These are phyloP conservation scores for Solanum virginianum DNA, from an alignment of 257 asterid species.

Conservation along the genomic window DNA sequence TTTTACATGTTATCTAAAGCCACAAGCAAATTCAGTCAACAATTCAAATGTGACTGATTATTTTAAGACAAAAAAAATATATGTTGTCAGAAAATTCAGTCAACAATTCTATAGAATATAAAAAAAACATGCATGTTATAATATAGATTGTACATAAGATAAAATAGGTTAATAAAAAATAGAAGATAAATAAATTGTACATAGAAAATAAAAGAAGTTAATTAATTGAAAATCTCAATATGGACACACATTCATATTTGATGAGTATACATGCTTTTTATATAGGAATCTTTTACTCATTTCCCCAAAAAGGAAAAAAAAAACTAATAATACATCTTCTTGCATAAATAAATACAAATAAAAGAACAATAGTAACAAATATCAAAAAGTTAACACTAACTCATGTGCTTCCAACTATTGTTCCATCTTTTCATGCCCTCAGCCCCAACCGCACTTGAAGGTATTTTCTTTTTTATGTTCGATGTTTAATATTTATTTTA, in stretches of 20 bases:
- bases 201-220: neutral
- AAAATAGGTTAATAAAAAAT: neutral
- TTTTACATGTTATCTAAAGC: neutral
- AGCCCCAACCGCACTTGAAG: neutral
- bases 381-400: constrained; percentile 26
- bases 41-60: neutral
- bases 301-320: neutral
- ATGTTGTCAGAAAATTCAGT: neutral
- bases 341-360: constrained; percentile 1
- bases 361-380: constrained; percentile 13
- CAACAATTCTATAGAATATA: neutral
- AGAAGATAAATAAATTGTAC: neutral
- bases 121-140: neutral
- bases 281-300: neutral
- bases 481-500: neutral
- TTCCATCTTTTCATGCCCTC: constrained; percentile 41
- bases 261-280: neutral
- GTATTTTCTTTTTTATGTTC: neutral
- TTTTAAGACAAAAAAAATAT: neutral
- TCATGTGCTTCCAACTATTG: constrained; percentile 73
- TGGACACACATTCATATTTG: neutral
- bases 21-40: neutral
- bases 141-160: neutral
- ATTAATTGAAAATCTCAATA: neutral
- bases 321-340: neutral